Base-by-base conservation (phyloP, 2,329 filamentous ascomycete species). In the Ophiocordyceps camponoti-floridani region DNA sequence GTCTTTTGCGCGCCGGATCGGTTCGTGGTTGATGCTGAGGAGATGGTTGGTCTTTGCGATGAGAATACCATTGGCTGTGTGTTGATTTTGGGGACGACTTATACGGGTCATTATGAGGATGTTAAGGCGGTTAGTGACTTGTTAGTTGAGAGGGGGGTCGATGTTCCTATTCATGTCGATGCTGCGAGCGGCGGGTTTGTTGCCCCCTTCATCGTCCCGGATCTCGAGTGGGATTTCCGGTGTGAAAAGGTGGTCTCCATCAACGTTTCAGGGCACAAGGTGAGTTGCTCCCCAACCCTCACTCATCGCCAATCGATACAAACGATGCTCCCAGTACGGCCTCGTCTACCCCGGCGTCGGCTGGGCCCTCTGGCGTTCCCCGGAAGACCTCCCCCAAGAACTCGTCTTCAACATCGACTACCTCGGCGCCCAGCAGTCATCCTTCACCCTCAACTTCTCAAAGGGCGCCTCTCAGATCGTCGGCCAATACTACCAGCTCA, bases 401-500 rank as follows among this genome's bases (percentile, higher is more conserved):
- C 79, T 95, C 19, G 86, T 96, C 55, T 96, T 96, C 76, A 95
- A 94, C 72, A 95, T 96, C 74, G 95, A 95, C 73, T 96, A 96
- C 66, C 81, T 95, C 6, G 89, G 89, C 43, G 88, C 89, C 11
- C 86, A 95, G 58, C 89, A 96, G 61, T 82, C 87, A 2, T 94
- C 86, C 3, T 95, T 95, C 67, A 95, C 89, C 0, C 77, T 96
- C 47, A 96, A 96, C 71, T 96, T 96, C 70, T 93, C 84, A 58
- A 94, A 94, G 62, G 88, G 88, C 46, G 89, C 89, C 12, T 86
- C 82, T 6, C 88, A 95, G 59, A 84, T 95, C 56, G 94, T 96
- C 49, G 89, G 85, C 27, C 89, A 96, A 65, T 96, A 95, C 68
- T 95, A 96, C 68, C 88, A 95, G 66, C 74, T 96, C 58, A 94